phyloP scores from a whole-genome alignment of 2,329 filamentous ascomycete genomes.

The Myriangium duriaei region DNA sequence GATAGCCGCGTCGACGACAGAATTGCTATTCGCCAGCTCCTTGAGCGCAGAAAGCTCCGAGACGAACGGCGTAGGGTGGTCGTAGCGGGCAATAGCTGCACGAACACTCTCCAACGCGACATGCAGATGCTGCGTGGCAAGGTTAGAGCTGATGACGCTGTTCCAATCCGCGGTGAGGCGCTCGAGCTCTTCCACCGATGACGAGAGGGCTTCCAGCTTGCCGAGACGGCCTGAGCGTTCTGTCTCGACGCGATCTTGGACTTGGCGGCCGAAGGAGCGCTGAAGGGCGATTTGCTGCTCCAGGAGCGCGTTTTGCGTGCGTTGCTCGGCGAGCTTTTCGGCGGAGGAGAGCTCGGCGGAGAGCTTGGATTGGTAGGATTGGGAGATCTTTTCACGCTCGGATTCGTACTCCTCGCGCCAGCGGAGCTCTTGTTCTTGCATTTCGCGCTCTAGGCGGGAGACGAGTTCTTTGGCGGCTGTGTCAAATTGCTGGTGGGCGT shows the following conservation, averaged over 20 bases:
- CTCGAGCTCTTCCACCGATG: conserved; percentile 71
- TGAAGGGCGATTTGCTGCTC: conserved; percentile 87
- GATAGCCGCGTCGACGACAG: conserved; percentile 80
- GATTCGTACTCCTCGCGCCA: conserved; percentile 82
- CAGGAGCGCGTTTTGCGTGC: conserved; percentile 69
- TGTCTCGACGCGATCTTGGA: conserved; percentile 70
- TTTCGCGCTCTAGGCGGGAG: conserved; percentile 69
- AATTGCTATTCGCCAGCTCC: conserved; percentile 66
- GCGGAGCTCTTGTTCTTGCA: conserved; percentile 65
- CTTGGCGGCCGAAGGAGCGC: conserved; percentile 65
- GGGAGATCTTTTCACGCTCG: conserved; percentile 68
- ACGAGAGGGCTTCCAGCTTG: conserved; percentile 68
- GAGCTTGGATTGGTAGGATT: conserved; percentile 68
- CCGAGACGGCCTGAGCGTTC: conserved; percentile 80
- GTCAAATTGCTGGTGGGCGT: conserved; percentile 68
- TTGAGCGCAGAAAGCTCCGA: conserved; percentile 88
- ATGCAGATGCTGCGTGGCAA: conserved; percentile 90
- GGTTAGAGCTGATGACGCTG: conserved; percentile 74
- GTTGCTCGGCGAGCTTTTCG: conserved; percentile 68
- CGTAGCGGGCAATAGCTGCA: conserved; percentile 62
- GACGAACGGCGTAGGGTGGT: conserved; percentile 68
- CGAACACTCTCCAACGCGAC: conserved; percentile 90
- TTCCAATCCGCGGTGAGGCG: conserved; percentile 83
- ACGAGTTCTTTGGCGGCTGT: conserved; percentile 78
- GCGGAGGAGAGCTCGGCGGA: conserved; percentile 67